Evolutionary conservation across 495 filamentous ascomycete genomes (phyloP).

Genomic region (Patellaria atrata): DNA sequence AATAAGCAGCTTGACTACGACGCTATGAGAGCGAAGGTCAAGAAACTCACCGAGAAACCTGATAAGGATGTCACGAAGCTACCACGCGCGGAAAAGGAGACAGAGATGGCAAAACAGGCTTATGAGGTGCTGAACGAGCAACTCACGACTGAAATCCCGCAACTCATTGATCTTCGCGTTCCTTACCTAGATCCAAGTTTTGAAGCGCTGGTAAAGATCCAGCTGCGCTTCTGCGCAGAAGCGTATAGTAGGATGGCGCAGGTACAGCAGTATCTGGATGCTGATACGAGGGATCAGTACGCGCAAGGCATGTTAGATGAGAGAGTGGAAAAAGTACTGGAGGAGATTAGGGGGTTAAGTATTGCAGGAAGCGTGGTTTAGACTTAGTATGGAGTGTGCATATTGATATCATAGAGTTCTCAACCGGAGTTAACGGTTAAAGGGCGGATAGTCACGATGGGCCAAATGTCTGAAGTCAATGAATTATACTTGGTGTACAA

Average conservation of each 20-base stretch:
- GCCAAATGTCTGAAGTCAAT: background rate
- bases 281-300: slow-evolving; percentile 93
- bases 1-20: slow-evolving; percentile 98
- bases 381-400: background rate
- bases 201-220: slow-evolving; percentile 96
- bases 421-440: background rate
- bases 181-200: slow-evolving; percentile 94
- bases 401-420: background rate
- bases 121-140: slow-evolving; percentile 97
- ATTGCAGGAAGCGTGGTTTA: slow-evolving; percentile 48
- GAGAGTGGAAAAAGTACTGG: slow-evolving; percentile 86
- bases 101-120: slow-evolving; percentile 78
- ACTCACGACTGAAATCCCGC: slow-evolving; percentile 82
- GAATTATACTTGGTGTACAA: background rate
- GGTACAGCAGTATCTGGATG: slow-evolving; percentile 95
- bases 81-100: slow-evolving; percentile 83
- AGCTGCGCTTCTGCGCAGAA: slow-evolving; percentile 92
- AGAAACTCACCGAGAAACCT: slow-evolving; percentile 92
- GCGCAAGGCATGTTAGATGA: slow-evolving; percentile 84
- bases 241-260: slow-evolving; percentile 96
- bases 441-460: background rate
- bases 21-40: slow-evolving; percentile 84
- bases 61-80: slow-evolving; percentile 96
- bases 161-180: slow-evolving; percentile 91
- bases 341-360: slow-evolving; percentile 92